Base-by-base conservation (phyloP, 2,329 filamentous ascomycete species). In the Calonectria pseudoturangicola region DNA sequence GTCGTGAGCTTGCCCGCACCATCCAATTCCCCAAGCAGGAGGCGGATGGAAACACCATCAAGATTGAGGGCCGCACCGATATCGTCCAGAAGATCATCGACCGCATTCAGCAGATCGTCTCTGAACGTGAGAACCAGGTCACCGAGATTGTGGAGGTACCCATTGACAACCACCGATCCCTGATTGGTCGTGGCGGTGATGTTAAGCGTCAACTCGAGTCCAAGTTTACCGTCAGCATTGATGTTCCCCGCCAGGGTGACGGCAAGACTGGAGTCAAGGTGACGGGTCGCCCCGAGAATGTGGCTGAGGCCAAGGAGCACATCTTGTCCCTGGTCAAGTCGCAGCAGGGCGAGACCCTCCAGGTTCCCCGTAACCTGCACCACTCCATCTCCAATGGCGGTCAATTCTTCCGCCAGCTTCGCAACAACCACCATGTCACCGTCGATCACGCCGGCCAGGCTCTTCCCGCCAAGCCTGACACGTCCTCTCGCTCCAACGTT, bases 11-110 rank as follows among this genome's bases (percentile, higher is more conserved):
- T 79, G 94, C 95, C 65, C 94, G 96, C 75, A 95, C 96, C 79
- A 95, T 99, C 73, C 95, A 96, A 83, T 98, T 99, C 88, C 97
- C 97, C 70, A 95, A 96, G 83, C 93, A 94, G 76, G 96, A 98
- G 71, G 91, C 93, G 66, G 93, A 94, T 73, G 95, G 94, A 54
- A 95, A 93, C 81, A 90, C 90, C 30, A 98, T 99, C 84, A 96
- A 93, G 82, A 88, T 99, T 7, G 96, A 98, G 85, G 97, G 97
- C 36, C 93, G 93, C 60, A 92, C 91, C 74, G 92, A 92, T 47
- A 88, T 99, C 28, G 96, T 98, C 2, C 93, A 98, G 79, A 97
- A 95, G 86, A 97, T 99, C 78, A 89, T 96, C 80, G 89, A 92
- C 66, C 90, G 94, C 30, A 97, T 99, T 78, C 87, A 97, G 81